Conservation (phyloP, 2,329 filamentous ascomycete species). For the Phyllosticta citrichinensis region DNA sequence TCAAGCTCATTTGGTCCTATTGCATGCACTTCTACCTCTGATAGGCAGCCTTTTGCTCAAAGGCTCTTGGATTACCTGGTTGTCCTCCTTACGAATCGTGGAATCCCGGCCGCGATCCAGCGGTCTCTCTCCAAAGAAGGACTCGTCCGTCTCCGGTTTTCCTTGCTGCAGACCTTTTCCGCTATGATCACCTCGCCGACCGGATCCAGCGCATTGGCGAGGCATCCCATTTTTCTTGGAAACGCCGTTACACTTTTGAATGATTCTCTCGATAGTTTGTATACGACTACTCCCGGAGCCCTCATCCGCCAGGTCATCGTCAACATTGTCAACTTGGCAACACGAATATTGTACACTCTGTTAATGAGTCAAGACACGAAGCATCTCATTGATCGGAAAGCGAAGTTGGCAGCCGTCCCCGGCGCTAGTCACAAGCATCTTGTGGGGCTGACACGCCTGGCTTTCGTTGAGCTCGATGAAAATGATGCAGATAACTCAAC, state of each 20-base stretch:
- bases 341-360: constrained; percentile 52
- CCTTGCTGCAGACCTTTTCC: constrained; percentile 31
- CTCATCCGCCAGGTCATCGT: constrained; percentile 32
- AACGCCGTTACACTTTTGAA: constrained; percentile 67
- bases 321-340: constrained; percentile 47
- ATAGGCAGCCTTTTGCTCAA: background rate
- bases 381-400: constrained; percentile 49
- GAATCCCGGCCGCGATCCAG: background rate
- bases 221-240: constrained; percentile 60
- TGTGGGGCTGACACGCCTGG: constrained; percentile 70
- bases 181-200: constrained; percentile 38
- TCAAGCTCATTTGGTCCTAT: constrained; percentile 58
- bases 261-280: constrained; percentile 56
- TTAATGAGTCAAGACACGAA: constrained; percentile 49
- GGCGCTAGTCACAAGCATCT: constrained; percentile 76
- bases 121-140: constrained; percentile 7
- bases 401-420: constrained; percentile 58
- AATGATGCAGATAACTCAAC: background rate
- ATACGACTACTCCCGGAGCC: constrained; percentile 26
- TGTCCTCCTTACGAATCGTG: background rate
- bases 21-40: constrained; percentile 15
- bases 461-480: constrained; percentile 56
- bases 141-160: constrained; percentile 33
- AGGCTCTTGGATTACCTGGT: constrained; percentile 10
- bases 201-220: constrained; percentile 55